Evolutionary conservation across 352 stramenopile genomes (phyloP).

Genomic region (Pythium aquatile): DNA sequence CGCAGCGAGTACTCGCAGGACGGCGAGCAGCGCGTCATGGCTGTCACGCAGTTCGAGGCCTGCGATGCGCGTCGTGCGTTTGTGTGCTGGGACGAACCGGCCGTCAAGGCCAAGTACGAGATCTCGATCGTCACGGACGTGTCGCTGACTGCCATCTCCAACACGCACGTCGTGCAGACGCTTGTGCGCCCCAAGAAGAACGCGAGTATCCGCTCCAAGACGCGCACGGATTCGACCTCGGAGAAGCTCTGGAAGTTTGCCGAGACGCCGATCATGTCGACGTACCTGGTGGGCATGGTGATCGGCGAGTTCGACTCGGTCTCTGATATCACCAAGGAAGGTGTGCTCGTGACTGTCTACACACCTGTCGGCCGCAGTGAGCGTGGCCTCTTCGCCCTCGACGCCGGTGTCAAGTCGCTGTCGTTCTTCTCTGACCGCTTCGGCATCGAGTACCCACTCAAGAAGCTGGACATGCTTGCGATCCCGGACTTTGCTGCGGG

Average conservation of each 20-base stretch:
- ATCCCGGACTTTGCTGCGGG: slow-evolving; percentile 96
- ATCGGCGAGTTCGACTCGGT: slow-evolving; percentile 97
- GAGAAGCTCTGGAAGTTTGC: slow-evolving; percentile 86
- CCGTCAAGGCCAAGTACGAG: slow-evolving; percentile 94
- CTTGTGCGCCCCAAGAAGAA: slow-evolving; percentile 57
- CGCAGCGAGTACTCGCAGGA: slow-evolving; percentile 91
- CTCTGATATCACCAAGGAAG: slow-evolving; percentile 85
- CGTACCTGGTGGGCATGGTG: slow-evolving; percentile 93
- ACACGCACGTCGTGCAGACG: slow-evolving; percentile 94
- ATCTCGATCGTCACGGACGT: slow-evolving; percentile 90
- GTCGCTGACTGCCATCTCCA: slow-evolving; percentile 92
- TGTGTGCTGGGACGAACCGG: slow-evolving; percentile 98
- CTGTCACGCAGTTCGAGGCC: slow-evolving; percentile 84
- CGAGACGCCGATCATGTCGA: slow-evolving; percentile 96
- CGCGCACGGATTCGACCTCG: slow-evolving; percentile 31
- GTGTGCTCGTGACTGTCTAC: slow-evolving; percentile 95
- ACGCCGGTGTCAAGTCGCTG: slow-evolving; percentile 58
- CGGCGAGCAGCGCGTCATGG: slow-evolving; percentile 92
- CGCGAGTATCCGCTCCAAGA: slow-evolving; percentile 45
- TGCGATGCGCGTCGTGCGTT: slow-evolving; percentile 93
- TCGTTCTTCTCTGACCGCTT: slow-evolving; percentile 77
- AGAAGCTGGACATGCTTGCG: slow-evolving; percentile 98
- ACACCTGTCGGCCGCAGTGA: slow-evolving; percentile 92
- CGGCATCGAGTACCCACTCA: slow-evolving; percentile 92
- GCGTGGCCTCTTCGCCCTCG: slow-evolving; percentile 91